These are phyloP conservation scores for Botrytis deweyae DNA, from an alignment of 2,329 filamentous ascomycete species.

Conservation along the genomic window DNA sequence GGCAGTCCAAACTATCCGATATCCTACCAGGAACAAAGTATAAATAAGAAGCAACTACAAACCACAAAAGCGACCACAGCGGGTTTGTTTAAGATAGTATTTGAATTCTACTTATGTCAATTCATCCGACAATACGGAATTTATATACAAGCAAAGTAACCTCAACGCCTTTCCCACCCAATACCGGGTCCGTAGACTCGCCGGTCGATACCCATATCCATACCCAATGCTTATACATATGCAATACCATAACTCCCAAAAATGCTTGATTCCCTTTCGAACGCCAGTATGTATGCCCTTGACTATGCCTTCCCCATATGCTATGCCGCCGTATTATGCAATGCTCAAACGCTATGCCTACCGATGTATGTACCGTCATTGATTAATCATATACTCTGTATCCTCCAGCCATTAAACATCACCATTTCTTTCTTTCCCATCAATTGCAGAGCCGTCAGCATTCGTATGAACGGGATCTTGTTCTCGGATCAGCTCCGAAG, in stretches of 20 bases:
- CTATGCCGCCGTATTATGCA: neutral
- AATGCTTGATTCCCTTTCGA: neutral
- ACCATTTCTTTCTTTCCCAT: neutral
- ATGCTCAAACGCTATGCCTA: neutral
- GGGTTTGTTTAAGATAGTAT: neutral
- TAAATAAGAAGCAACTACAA: neutral
- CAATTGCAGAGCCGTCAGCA: neutral
- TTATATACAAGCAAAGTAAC: neutral
- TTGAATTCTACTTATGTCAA: neutral
- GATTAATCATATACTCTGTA: slow-evolving; percentile 3
- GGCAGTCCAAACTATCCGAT: neutral
- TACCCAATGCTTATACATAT: slow-evolving; percentile 4
- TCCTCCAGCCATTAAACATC: neutral
- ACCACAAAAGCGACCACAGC: too few relatives aligned
- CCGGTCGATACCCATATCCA: slow-evolving; percentile 22
- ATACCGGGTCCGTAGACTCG: slow-evolving; percentile 33
- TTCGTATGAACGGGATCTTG: neutral
- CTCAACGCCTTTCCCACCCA: slow-evolving; percentile 5
- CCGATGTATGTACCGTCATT: slow-evolving; percentile 10
- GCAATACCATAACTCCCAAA: neutral
- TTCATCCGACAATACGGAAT: neutral
- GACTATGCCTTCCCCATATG: neutral
- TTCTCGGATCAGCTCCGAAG: neutral
- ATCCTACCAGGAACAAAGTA: neutral
- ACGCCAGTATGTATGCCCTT: slow-evolving; percentile 3